Base-by-base conservation (phyloP, 2,329 filamentous ascomycete species). In the Dichotomopilus funicola region DNA sequence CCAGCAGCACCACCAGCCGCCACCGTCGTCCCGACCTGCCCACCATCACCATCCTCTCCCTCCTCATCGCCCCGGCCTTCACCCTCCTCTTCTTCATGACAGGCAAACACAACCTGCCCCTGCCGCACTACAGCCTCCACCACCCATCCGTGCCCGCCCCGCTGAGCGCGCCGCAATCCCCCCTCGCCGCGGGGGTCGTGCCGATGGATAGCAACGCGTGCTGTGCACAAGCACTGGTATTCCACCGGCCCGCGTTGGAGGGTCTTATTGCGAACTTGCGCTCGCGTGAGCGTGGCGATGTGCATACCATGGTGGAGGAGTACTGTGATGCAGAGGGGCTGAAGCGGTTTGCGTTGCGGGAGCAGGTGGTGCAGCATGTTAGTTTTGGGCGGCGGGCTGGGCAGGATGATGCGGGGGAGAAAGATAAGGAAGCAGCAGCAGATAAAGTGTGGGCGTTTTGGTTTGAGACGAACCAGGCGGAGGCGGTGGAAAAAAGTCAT, bases 41-140 rank as follows among this genome's bases (percentile, higher is more conserved):
- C 8, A 59, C 57, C 46, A 57, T 61, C 11, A 46, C 52, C 19
- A 54, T 57, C 11, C 33, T 59, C 5, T 55, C 59, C 10, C n/a
- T 61, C 19, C 12, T 59, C 38, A 53, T 57, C 12, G 57, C 52
- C 2, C 59, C 59, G 4, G 54, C 36, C 1, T 61, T 61, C 33
- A 53, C 54, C 4, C 46, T 37, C 10, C 47, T 61, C 12, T 42
- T 47, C 6, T 57, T 59, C 44, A 61, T 61, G 59, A 57, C 59
- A 4, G 59, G 59, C 54, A 61, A 59, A 44, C 55, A 61, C 47
- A 61, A 57, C 51, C 47, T 61, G 9, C 59, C 59, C n/a, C 37
- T 61, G 1, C 59, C 54, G 40, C 51, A 54, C 11, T 55, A 38
- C 27, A 51, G 54, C 37, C 47, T 53, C 13, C 49, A 51, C 43